Evolutionary conservation across 2,329 filamentous ascomycete genomes (phyloP).

Genomic region (Thermothelomyces thermophilus): DNA sequence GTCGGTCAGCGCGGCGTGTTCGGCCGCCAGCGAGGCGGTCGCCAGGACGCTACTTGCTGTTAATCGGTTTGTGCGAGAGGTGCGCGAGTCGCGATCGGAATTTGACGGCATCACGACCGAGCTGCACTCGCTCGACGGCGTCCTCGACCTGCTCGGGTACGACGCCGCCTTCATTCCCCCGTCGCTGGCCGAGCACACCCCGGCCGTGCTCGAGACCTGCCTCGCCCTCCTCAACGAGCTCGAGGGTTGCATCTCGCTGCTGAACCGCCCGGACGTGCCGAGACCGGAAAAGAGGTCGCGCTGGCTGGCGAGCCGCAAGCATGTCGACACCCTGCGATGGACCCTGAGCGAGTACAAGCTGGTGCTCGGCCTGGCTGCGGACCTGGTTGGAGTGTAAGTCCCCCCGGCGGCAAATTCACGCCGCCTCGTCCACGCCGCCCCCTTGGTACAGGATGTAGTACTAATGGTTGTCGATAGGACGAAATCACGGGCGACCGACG

Average conservation of each 20-base stretch:
- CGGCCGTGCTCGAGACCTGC: conserved; percentile 32
- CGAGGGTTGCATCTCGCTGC: conserved; percentile 29
- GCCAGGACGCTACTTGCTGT: conserved; percentile 30
- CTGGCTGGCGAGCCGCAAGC: conserved; percentile 32
- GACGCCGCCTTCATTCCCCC: conserved; percentile 33
- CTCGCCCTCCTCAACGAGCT: conserved; percentile 33
- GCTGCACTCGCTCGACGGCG: conserved; percentile 35
- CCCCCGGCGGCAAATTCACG: not conserved
- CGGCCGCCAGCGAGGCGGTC: conserved; percentile 32
- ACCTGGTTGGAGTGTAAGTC: conserved; percentile 34
- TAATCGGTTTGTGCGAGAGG: conserved; percentile 34
- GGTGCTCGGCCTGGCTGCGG: conserved; percentile 35
- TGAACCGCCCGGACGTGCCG: conserved; percentile 29
- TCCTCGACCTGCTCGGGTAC: conserved; percentile 35
- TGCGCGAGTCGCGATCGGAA: conserved; percentile 36
- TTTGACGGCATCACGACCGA: conserved; percentile 36
- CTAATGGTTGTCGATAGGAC: conserved; percentile 10
- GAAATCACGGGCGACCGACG: conserved; percentile 4
- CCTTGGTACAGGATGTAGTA: no score
- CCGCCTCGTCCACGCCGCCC: not conserved
- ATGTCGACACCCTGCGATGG: conserved; percentile 29
- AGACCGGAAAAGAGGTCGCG: conserved; percentile 32
- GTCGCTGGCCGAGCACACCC: conserved; percentile 32
- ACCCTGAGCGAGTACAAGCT: conserved; percentile 35
- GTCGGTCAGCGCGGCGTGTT: conserved; percentile 35